Base-by-base conservation (phyloP, 345 rosid genomes). In the Lagerstroemia speciosa region DNA sequence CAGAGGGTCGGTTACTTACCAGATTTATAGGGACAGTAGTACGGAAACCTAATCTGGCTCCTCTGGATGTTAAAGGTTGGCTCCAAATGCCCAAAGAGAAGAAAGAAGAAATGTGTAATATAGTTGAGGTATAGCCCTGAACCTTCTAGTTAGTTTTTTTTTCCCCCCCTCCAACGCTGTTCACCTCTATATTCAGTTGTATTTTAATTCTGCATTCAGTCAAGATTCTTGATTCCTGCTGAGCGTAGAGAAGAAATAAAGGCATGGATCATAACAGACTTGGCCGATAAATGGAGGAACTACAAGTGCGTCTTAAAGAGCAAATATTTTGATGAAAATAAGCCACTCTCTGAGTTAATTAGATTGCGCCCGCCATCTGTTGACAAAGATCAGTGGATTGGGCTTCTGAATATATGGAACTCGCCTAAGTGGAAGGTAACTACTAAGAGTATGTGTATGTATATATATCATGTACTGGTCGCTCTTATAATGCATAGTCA, bases 21-120 rank as follows among this genome's bases (percentile, higher is more conserved):
- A 50, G 70, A 27, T 67, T 67, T 52, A 24, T 67, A 16, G 70
- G 70, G n/a, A 67, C 70, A 30, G 34, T 32, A 8, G 70, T 50
- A 7, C 33, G 70, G 37, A 67, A 46, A 67, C 43, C 62, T 26
- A 9, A 52, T 31, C 41, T 67, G 57, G 27, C 37, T 26, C 70
- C 70, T 37, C 34, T 67, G 26, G 36, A 67, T 32, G 24, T 29
- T 52, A 53, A 67, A 14, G 37, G 8, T 67, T 67, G 70, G 70
- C 58, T 2, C 32, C 34, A 26, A 40, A 34, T 67, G 70, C 62
- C 70, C 7, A 8, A 32, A 45, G 17, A 31, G 41, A 9, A 31
- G 14, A 67, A 67, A 67, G 43, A 67, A 32, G 62, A 50, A 38
- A 45, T 67, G 58, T 67, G 58, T 43, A 58, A 50, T 0, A 19